Conservation (phyloP, 495 filamentous ascomycete genomes). For the Astrocystis sublimbata region DNA sequence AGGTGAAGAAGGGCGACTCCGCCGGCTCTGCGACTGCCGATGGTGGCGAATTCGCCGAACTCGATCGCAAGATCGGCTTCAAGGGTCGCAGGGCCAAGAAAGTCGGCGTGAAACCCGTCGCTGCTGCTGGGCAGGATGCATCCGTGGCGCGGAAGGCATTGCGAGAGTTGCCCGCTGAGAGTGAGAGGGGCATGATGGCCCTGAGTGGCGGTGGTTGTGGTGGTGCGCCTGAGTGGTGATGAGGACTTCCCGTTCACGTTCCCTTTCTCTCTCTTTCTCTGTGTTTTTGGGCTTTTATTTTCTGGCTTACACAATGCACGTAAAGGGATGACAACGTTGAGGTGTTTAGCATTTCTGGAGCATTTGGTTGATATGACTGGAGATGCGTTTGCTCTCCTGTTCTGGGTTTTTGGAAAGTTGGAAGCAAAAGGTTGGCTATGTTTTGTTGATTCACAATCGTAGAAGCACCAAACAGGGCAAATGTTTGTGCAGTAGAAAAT, state of each 20-base stretch:
- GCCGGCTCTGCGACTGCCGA: background rate
- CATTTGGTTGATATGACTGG: background rate
- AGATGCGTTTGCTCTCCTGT: background rate
- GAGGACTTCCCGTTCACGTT: background rate
- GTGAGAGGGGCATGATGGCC: slow-evolving; percentile 36
- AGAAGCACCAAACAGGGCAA: background rate
- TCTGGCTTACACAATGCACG: background rate
- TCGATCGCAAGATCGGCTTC: slow-evolving; percentile 63
- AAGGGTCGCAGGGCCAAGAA: slow-evolving; percentile 42
- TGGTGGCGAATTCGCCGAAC: slow-evolving; percentile 54
- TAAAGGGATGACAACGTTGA: background rate
- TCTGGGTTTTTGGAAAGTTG: background rate
- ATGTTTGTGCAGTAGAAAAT: too few relatives aligned
- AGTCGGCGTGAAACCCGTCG: slow-evolving; percentile 45
- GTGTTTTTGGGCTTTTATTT: background rate
- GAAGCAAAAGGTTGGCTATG: background rate
- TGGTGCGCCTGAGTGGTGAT: slow-evolving; percentile 69
- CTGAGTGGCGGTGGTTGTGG: slow-evolving; percentile 51
- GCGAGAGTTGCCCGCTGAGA: background rate
- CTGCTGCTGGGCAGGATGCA: slow-evolving; percentile 30
- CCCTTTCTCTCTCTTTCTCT: background rate
- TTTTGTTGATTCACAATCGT: background rate
- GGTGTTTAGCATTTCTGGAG: background rate
- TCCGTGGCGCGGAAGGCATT: background rate
- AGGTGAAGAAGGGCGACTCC: slow-evolving; percentile 71